phyloP scores from a whole-genome alignment of 495 filamentous ascomycete species.

The Hypoxylon lenormandii region DNA sequence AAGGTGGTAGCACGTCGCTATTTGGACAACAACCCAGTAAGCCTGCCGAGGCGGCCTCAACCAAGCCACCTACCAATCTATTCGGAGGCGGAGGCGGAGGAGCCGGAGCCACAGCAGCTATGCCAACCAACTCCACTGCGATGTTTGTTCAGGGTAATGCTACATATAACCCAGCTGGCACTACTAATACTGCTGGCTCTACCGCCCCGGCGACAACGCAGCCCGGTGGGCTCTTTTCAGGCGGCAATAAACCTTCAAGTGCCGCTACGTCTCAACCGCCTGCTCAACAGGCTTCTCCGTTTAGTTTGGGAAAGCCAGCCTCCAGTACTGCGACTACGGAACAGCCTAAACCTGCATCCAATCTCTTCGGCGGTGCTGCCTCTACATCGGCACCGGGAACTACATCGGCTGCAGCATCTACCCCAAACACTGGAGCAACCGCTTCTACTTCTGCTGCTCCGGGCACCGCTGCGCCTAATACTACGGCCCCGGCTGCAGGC shows the following conservation, averaged over 20 bases:
- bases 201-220: constrained; percentile 46
- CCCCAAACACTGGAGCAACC: constrained; percentile 19
- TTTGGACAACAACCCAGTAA: constrained; percentile 43
- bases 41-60: constrained; percentile 38
- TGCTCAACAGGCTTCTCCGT: constrained; percentile 36
- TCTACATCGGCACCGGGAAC: constrained; percentile 41
- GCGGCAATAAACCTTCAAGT: constrained; percentile 38
- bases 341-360: constrained; percentile 45
- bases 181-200: constrained; percentile 17
- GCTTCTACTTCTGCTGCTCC: constrained; percentile 27
- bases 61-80: constrained; percentile 27
- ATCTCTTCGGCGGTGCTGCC: constrained; percentile 48
- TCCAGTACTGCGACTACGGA: constrained; percentile 34
- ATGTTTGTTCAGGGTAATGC: constrained; percentile 33
- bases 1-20: constrained; percentile 22
- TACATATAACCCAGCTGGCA: constrained; percentile 25
- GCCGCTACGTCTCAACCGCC: constrained; percentile 34
- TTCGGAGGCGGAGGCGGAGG: constrained; percentile 9
- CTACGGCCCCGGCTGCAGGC: constrained; percentile 25
- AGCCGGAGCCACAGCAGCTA: constrained; percentile 24
- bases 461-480: constrained; percentile 28
- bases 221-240: constrained; percentile 40
- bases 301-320: constrained; percentile 28
- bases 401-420: constrained; percentile 35
- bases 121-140: constrained; percentile 24